phyloP scores from a whole-genome alignment of 805 yeast genomes.

The Schwanniomyces yamadae region DNA sequence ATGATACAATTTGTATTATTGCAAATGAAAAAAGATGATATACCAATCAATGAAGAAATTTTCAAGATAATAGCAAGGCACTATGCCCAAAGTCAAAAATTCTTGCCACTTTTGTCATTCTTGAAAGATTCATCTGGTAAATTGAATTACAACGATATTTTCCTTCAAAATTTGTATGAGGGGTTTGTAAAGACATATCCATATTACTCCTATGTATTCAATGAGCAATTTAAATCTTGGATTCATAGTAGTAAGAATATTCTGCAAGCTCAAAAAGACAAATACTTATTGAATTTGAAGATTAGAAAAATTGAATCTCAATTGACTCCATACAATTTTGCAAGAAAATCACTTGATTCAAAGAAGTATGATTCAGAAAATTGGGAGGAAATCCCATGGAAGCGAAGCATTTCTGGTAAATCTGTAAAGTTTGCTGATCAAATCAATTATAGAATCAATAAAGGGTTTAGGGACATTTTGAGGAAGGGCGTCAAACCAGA shows the following conservation, averaged over 20 bases:
- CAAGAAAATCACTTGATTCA: constrained; percentile 12
- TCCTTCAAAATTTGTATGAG: constrained; percentile 24
- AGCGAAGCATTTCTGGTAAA: constrained; percentile 12
- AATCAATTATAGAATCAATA: constrained; percentile 26
- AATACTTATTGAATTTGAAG: constrained; percentile 13
- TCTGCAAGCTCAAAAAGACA: constrained; percentile 10
- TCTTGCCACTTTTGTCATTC: constrained; percentile 27
- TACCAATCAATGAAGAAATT: constrained; percentile 18
- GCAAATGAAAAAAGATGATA: constrained; percentile 24
- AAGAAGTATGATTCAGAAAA: constrained; percentile 23
- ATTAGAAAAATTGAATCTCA: constrained; percentile 22
- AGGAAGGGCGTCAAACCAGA: constrained; percentile 40
- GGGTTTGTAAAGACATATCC: constrained; percentile 36
- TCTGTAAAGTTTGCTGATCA: constrained; percentile 21
- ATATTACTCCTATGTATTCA: constrained; percentile 24
- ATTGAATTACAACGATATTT: constrained; percentile 21
- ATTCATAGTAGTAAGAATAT: constrained; percentile 11
- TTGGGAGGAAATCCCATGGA: constrained; percentile 23
- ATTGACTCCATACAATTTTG: constrained; percentile 24
- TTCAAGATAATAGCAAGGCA: constrained; percentile 24
- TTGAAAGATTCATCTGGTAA: constrained; percentile 14
- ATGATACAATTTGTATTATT: constrained; percentile 25
- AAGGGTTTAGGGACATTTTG: constrained; percentile 33
- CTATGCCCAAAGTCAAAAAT: constrained; percentile 26
- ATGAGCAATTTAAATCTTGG: constrained; percentile 12